These are phyloP conservation scores for Polytolypa hystricis DNA, from an alignment of 2,329 filamentous ascomycete species.

Conservation along the genomic window DNA sequence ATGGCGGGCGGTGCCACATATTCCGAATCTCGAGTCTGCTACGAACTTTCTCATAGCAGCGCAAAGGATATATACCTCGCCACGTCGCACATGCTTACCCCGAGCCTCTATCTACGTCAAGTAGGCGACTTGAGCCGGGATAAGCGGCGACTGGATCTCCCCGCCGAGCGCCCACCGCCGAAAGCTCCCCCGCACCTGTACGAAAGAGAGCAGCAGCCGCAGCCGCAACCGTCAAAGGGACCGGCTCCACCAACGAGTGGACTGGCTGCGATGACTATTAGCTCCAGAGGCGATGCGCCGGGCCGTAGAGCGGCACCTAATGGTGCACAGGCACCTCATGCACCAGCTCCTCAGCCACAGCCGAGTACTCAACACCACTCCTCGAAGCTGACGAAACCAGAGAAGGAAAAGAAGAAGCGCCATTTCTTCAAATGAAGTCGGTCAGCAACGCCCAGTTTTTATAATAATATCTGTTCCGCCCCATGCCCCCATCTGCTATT, in stretches of 20 bases:
- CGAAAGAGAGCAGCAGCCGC: constrained; percentile 51
- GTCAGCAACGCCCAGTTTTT: background rate
- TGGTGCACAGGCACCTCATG: constrained; percentile 1
- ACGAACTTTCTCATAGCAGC: constrained; percentile 64
- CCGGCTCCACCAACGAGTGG: constrained; percentile 15
- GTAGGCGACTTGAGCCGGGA: constrained; percentile 67
- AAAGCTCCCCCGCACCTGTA: constrained; percentile 78
- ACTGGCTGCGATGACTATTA: constrained; percentile 28
- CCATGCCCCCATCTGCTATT: background rate
- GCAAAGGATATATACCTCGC: constrained; percentile 77
- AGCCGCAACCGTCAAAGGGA: constrained; percentile 16
- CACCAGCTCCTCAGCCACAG: background rate
- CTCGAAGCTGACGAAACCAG: constrained; percentile 41
- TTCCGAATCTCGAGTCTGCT: constrained; percentile 79
- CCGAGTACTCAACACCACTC: background rate
- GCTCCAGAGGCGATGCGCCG: constrained; percentile 20
- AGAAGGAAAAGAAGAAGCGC: constrained; percentile 47
- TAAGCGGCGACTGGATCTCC: constrained; percentile 66
- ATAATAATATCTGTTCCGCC: background rate
- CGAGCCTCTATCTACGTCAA: constrained; percentile 71
- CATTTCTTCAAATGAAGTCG: constrained; percentile 38
- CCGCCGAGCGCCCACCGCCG: constrained; percentile 66
- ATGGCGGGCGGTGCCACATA: constrained; percentile 94
- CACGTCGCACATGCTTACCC: constrained; percentile 87
- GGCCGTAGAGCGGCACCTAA: constrained; percentile 6